A percentile compares a stretch with the other conserved stretches of the same genome.
Conservation (phyloP, 208 protist genomes). For the Trypanosoma lewisi region DNA sequence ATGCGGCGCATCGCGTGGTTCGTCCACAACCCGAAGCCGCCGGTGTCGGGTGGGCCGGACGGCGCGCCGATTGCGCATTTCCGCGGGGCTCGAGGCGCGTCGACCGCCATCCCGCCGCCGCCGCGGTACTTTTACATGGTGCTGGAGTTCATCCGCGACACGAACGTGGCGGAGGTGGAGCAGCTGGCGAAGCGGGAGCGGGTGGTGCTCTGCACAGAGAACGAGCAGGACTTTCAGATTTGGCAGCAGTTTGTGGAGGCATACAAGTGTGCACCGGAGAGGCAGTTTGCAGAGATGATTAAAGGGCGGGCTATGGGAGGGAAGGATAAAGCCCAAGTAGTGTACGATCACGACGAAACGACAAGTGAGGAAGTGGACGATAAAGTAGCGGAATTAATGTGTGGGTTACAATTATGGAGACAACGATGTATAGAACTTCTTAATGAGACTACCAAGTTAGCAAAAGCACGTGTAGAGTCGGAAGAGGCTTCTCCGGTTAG, state of each 20-base stretch:
- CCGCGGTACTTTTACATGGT: slow-evolving; percentile 76
- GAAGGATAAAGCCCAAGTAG: not conserved
- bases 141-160: slow-evolving; percentile 75
- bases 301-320: slow-evolving; percentile 20
- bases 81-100: slow-evolving; percentile 1
- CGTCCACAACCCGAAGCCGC: slow-evolving; percentile 49
- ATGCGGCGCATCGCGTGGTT: slow-evolving; percentile 80
- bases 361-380: slow-evolving; percentile 53
- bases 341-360: slow-evolving; percentile 55
- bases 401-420: slow-evolving; percentile 49
- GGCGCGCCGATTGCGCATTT: not conserved
- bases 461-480: not conserved
- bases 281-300: slow-evolving; percentile 9
- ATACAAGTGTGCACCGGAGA: slow-evolving; percentile 41
- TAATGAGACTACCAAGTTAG: slow-evolving; percentile 27
- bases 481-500: not conserved
- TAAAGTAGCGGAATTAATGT: slow-evolving; percentile 13
- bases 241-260: slow-evolving; percentile 76
- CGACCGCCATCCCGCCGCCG: slow-evolving; percentile 1
- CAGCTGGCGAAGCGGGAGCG: slow-evolving; percentile 63
- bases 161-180: slow-evolving; percentile 25
- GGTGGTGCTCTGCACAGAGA: slow-evolving; percentile 77
- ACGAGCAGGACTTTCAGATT: slow-evolving; percentile 71
- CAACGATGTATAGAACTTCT: slow-evolving; percentile 46
- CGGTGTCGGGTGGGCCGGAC: slow-evolving; percentile 8